Evolutionary conservation across 129 eudicot species (phyloP).

Genomic region (Kitagawia praeruptora): DNA sequence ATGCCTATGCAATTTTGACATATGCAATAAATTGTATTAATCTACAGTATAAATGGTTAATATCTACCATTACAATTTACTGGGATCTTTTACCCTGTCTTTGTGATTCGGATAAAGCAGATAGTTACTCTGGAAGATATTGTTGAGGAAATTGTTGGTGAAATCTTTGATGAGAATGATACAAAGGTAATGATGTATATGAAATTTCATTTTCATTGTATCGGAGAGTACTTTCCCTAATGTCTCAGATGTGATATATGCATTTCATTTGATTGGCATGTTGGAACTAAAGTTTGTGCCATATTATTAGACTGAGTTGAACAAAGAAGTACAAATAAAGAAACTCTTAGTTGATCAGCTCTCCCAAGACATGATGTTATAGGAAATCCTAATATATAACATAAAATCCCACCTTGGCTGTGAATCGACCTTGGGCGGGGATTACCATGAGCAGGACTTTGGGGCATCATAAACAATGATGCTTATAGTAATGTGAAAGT

Average conservation of each 20-base stretch:
- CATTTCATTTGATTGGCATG: neutral
- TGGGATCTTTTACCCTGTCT: neutral
- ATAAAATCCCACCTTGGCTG: neutral
- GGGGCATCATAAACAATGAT: neutral
- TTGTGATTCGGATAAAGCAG: slow-evolving; percentile 36
- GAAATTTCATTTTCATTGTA: neutral
- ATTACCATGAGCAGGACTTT: neutral
- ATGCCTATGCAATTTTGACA: neutral
- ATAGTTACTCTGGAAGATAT: slow-evolving; percentile 92
- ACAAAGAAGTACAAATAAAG: neutral
- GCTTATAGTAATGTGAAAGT: neutral
- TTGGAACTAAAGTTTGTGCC: neutral
- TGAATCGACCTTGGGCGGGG: neutral
- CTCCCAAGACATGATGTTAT: neutral
- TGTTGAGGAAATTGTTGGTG: slow-evolving; percentile 99
- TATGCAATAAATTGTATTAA: neutral
- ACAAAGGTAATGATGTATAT: slow-evolving; percentile 47
- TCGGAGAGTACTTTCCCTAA: neutral
- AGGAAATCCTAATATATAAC: neutral
- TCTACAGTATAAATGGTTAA: neutral
- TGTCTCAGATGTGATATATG: neutral
- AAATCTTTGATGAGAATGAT: slow-evolving; percentile 95
- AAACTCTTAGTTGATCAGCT: neutral
- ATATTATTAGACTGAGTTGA: neutral
- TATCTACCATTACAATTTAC: neutral